A percentile compares a stretch with the other conserved stretches of the same genome.
Conservation (phyloP, 768 basidiomycete genomes). For the Strobilomyces confusus region DNA sequence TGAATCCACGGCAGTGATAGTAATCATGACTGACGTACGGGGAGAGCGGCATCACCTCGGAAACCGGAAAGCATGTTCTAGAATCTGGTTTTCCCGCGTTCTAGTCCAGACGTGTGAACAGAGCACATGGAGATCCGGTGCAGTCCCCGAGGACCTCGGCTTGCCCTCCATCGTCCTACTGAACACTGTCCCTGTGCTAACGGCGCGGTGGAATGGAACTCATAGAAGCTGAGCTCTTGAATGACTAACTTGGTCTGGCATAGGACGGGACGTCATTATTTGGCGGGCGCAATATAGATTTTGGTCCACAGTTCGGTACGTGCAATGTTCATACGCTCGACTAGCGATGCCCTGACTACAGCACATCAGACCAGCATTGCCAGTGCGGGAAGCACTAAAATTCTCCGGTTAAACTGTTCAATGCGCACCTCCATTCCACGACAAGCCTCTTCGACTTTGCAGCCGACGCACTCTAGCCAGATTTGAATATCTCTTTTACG, state of each 20-base stretch:
- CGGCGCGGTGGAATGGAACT: not conserved
- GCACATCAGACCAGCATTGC: not conserved
- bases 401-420: not conserved
- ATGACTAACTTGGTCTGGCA: not conserved
- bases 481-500: no score
- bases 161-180: not conserved
- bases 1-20: not conserved
- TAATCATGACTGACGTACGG: not conserved
- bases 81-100: not conserved
- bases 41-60: not conserved
- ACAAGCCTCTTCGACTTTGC: not conserved
- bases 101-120: not conserved
- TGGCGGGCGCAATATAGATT: not conserved
- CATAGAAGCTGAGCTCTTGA: no score
- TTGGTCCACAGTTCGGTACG: not conserved
- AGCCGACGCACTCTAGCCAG: not conserved
- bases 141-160: not conserved
- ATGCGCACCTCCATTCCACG: not conserved
- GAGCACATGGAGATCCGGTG: not conserved
- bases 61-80: not conserved
- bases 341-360: not conserved
- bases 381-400: not conserved
- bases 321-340: not conserved
- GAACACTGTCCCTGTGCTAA: not conserved
- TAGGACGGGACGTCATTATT: not conserved